Evolutionary conservation across 805 yeast genomes (phyloP), one percentile per base, ranked within the genome.

Genomic region (Sungouiozyma ichnusensis): DNA sequence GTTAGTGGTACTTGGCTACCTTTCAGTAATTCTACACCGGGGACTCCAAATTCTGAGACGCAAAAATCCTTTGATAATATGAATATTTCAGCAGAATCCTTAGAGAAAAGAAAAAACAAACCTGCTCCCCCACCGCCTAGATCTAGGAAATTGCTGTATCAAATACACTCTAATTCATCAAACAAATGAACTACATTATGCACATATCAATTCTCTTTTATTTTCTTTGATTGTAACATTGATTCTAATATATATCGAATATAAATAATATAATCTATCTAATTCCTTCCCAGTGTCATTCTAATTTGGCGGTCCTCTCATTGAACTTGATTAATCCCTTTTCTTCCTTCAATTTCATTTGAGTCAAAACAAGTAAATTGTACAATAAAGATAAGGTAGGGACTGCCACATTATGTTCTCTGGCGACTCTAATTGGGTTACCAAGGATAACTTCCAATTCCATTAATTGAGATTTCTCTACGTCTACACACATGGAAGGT

Each of bases 401-500:
- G 0, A 86, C 70, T 19, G 57, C 50, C 8, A 78, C 71, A 0
- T 68, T 64, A 43, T 67, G 54, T 44, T 63, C 63, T 36, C 60
- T 58, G 5, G 80, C 83, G 33, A 70, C 63, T 20, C 58, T 60
- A 36, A 80, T 51, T 1, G 82, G 69, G 51, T 81, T 82, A n/a
- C 88, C 86, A 24, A 83, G 61, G 44, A 83, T 78, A 19, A 73
- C 77, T 54, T 81, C 85, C 33, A 80, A 58, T 60, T 83, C 92
- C 62, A 81, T 74, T 33, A 77, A 73, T 51, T 80, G 78, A 33
- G 74, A 72, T 41, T 78, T 77, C 36, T 72, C 66, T 20, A 66
- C 67, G 51, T 81, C 88, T 6, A 79, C 80, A 46, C 75, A 66
- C 87, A 81, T 81, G 3, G 86, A 79, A 1, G 87, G 87, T 44